Evolutionary conservation across 2,329 filamentous ascomycete species (phyloP).

Genomic region (Fusarium buxicola): DNA sequence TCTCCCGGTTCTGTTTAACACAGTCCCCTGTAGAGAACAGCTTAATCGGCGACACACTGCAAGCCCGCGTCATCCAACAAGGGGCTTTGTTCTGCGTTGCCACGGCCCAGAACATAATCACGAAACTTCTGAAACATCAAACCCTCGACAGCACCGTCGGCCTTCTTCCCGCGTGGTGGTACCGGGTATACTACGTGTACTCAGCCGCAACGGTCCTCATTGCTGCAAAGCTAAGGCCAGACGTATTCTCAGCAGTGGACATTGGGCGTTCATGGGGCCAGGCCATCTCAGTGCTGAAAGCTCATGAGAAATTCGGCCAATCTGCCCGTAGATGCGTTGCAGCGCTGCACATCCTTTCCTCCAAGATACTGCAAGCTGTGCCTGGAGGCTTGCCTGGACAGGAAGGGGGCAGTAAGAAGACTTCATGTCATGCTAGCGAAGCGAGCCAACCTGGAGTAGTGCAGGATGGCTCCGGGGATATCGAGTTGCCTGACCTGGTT

Average conservation of each 20-base stretch:
- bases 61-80: slow-evolving; percentile 48
- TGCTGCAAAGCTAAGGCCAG: slow-evolving; percentile 50
- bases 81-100: slow-evolving; percentile 51
- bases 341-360: slow-evolving; percentile 50
- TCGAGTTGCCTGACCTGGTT: slow-evolving; percentile 24
- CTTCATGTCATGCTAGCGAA: background rate
- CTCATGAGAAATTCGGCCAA: slow-evolving; percentile 50
- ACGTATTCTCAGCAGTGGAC: slow-evolving; percentile 45
- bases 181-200: slow-evolving; percentile 54
- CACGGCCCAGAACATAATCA: slow-evolving; percentile 50
- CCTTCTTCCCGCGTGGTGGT: slow-evolving; percentile 55
- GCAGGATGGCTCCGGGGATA: background rate
- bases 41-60: slow-evolving; percentile 36
- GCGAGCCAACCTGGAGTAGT: background rate
- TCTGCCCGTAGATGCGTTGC: slow-evolving; percentile 50
- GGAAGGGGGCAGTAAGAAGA: background rate
- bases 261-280: slow-evolving; percentile 49
- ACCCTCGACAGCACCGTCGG: slow-evolving; percentile 48
- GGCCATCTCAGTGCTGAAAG: slow-evolving; percentile 49
- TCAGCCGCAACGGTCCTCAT: slow-evolving; percentile 52
- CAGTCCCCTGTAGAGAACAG: slow-evolving; percentile 25
- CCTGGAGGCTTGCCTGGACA: slow-evolving; percentile 7
- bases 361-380: slow-evolving; percentile 47
- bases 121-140: slow-evolving; percentile 47
- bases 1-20: slow-evolving; percentile 49